Evolutionary conservation across 2,329 filamentous ascomycete species (phyloP), one percentile per base, ranked within the genome.

Genomic region (Exophiala bonariae): DNA sequence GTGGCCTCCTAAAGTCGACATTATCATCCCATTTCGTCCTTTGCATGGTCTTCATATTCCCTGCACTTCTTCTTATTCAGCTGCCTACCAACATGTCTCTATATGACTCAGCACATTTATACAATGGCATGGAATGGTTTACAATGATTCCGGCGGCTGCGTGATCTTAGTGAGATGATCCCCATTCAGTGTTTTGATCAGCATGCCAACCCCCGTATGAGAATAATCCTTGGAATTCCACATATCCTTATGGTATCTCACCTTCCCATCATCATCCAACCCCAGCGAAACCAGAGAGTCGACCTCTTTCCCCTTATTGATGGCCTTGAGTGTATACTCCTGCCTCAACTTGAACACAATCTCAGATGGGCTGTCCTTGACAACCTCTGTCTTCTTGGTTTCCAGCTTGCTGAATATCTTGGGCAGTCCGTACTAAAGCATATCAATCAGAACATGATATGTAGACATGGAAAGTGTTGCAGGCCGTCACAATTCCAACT

Each of bases 171-270:
- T 73, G 57, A 74, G 62, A 56, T 74, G 59, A 49, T 74, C 68
- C 7, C 75, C 74, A 60, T 78, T 77, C 49, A 77, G 45, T 45
- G 66, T 72, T 63, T 78, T 77, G 57, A 76, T 65, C 13, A 73
- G 46, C 58, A 71, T 75, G 2, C 72, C 73, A 13, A 75, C 45
- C 4, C 72, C 72, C 39, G 70, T 66, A 59, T 75, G 71, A 23
- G 62, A 68, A 55, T 75, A 75, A 46, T 75, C 71, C 53, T 75
- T 74, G 52, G 71, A 63, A 44, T 75, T 74, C 72, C 72, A 76
- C 69, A 71, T 70, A 50, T 76, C 72, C 57, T 75, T 76, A 54
- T 26, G 23, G 23, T 11, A 11, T 6, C 11, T 26, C 23, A 26
- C 23, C 23, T 26, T 26, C 11, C 23, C 23, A 26, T 26, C 23